These are phyloP conservation scores for Phytophthora kernoviae DNA, from an alignment of 352 stramenopile genomes.

Conservation along the genomic window DNA sequence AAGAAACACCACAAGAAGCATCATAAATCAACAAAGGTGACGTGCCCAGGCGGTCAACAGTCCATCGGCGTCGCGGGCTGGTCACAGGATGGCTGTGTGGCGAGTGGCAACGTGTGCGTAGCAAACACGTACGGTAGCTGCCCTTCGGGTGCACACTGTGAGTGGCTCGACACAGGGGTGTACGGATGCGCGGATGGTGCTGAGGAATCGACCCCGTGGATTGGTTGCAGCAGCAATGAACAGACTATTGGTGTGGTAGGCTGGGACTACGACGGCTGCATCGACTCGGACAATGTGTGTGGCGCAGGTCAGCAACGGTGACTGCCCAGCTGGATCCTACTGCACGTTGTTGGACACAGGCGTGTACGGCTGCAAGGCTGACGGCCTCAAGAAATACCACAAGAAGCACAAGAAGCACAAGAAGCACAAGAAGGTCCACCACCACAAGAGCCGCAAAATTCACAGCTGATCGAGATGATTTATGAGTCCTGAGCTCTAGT, in stretches of 20 bases:
- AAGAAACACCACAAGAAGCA: constrained; percentile 12
- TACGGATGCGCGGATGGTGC: constrained; percentile 30
- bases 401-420: constrained; percentile 15
- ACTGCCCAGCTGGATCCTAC: constrained; percentile 24
- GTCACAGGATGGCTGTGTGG: constrained; percentile 22
- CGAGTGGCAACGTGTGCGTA: constrained; percentile 21
- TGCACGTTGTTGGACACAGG: constrained; percentile 30
- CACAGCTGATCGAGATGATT: constrained; percentile 4
- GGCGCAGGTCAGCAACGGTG: constrained; percentile 22
- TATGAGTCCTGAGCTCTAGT: constrained; percentile 4
- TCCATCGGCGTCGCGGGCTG: constrained; percentile 24
- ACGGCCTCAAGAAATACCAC: constrained; percentile 17
- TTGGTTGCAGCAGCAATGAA: constrained; percentile 18
- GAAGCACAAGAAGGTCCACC: constrained; percentile 11
- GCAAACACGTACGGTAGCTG: constrained; percentile 28
- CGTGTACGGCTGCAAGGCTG: constrained; percentile 29
- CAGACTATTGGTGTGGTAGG: constrained; percentile 29
- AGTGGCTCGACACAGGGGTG: constrained; percentile 29
- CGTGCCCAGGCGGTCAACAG: constrained; percentile 21
- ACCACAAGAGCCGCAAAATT: constrained; percentile 9
- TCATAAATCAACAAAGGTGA: not conserved
- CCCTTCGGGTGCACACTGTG: constrained; percentile 27
- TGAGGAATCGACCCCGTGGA: constrained; percentile 25
- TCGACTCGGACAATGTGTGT: constrained; percentile 31
- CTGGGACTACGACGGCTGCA: constrained; percentile 43